phyloP scores from a whole-genome alignment of 2,329 filamentous ascomycete species.

The Aspergillus pseudoglaucus region DNA sequence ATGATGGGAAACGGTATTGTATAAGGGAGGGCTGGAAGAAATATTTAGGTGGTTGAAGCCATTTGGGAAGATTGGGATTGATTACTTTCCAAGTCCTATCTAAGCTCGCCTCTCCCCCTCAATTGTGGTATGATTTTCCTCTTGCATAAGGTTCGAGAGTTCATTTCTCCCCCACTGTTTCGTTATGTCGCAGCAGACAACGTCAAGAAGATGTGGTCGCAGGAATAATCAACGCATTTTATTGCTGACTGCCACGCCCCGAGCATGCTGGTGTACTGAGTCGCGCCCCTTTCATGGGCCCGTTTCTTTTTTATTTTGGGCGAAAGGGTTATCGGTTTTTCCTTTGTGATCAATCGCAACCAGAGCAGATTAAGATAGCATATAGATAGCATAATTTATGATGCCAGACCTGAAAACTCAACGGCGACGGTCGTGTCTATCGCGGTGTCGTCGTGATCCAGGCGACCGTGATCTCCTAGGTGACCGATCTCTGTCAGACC shows the following conservation, averaged over 20 bases:
- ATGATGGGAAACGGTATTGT: constrained; percentile 61
- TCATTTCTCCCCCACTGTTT: too few relatives aligned
- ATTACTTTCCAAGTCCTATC: constrained; percentile 7
- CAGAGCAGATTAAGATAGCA: constrained; percentile 1
- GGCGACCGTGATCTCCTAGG: constrained; percentile 24
- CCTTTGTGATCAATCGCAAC: not conserved
- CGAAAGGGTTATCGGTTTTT: not conserved
- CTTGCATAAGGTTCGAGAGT: not conserved
- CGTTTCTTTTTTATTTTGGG: not conserved
- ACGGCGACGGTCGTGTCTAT: constrained; percentile 26
- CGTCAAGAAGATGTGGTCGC: not conserved
- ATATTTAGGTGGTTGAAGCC: constrained; percentile 50
- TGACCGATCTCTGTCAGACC: constrained; percentile 21
- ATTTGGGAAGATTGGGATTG: constrained; percentile 1
- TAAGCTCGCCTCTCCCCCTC: not conserved
- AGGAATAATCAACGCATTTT: not conserved
- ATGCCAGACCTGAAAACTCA: constrained; percentile 11
- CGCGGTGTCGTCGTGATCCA: constrained; percentile 19
- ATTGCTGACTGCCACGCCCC: not conserved
- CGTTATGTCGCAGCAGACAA: not conserved
- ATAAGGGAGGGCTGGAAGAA: constrained; percentile 74
- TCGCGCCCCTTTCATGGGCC: not conserved
- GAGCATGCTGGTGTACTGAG: not conserved
- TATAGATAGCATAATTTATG: constrained; percentile 1
- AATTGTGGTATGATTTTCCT: not conserved